Percentiles rank a stretch among this genome's conserved stretches.
Evolutionary conservation across 2,329 filamentous ascomycete genomes (phyloP).

Genomic region (Calonectria hawksworthii): DNA sequence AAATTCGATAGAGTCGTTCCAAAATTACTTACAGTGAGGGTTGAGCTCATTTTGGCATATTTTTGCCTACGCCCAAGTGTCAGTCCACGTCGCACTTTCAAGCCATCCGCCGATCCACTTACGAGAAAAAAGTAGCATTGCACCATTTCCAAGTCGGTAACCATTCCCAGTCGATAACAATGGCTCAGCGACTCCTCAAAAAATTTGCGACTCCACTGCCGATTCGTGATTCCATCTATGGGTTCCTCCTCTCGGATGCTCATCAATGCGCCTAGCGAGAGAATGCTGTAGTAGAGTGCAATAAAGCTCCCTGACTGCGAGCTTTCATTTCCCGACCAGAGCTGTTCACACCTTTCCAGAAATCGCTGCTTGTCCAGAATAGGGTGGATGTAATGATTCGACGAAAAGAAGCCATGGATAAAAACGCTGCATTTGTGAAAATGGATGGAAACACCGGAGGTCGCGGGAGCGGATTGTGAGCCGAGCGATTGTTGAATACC

Average conservation of each 20-base stretch:
- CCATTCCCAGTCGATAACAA: conserved; percentile 56
- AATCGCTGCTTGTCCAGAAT: conserved; percentile 62
- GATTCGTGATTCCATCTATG: conserved; percentile 58
- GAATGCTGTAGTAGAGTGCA: conserved; percentile 61
- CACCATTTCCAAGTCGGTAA: conserved; percentile 62
- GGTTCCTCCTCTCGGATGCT: conserved; percentile 59
- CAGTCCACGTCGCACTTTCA: not conserved
- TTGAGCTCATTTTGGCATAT: conserved; percentile 65
- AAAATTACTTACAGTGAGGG: conserved; percentile 54
- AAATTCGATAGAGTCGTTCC: not conserved
- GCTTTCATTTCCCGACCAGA: conserved; percentile 20
- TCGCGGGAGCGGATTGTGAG: conserved; percentile 1
- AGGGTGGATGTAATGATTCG: conserved; percentile 62
- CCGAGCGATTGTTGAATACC: conserved; percentile 13
- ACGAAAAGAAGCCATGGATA: conserved; percentile 62
- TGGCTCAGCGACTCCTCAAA: conserved; percentile 58
- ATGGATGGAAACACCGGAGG: conserved; percentile 43
- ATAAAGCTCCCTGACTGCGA: conserved; percentile 53
- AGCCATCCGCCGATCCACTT: not conserved
- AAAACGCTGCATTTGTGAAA: conserved; percentile 61
- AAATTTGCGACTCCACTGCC: conserved; percentile 61
- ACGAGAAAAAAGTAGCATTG: conserved; percentile 63
- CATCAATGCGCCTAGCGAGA: conserved; percentile 61
- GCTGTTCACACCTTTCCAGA: conserved; percentile 54
- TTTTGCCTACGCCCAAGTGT: conserved; percentile 52